Evolutionary conservation across 345 rosid species (phyloP).

Genomic region (Murraya paniculata): DNA sequence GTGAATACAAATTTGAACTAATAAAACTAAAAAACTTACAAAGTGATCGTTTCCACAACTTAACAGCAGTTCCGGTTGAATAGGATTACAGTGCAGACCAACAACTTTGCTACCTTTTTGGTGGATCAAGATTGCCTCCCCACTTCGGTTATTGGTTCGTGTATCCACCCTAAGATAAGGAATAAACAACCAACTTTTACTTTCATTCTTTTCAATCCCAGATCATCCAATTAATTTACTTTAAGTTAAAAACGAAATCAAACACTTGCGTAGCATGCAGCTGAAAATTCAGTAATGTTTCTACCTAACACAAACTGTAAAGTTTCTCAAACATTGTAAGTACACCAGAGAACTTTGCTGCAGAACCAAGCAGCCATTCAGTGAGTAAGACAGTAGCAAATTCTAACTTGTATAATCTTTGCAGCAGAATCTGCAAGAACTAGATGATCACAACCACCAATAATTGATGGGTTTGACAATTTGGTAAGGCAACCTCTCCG

Average conservation of each 20-base stretch:
- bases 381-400: background rate
- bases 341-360: background rate
- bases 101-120: constrained; percentile 92
- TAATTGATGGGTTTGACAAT: background rate
- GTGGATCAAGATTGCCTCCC: constrained; percentile 73
- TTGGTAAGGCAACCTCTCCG: background rate
- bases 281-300: background rate
- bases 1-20: background rate
- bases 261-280: background rate
- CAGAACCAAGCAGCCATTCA: background rate
- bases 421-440: background rate
- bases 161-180: constrained; percentile 60
- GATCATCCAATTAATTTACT: background rate
- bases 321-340: background rate
- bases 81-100: constrained; percentile 93
- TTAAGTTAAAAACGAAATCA: background rate
- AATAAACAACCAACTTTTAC: constrained; percentile 11
- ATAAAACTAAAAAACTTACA: constrained; percentile 46
- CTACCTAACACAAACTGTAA: background rate
- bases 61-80: constrained; percentile 82
- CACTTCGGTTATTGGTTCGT: constrained; percentile 56
- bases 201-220: background rate
- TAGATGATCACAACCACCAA: background rate
- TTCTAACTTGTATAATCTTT: background rate
- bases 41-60: constrained; percentile 97